Base-by-base conservation (phyloP, 148 eudicot species). In the Limonium bicolor region DNA sequence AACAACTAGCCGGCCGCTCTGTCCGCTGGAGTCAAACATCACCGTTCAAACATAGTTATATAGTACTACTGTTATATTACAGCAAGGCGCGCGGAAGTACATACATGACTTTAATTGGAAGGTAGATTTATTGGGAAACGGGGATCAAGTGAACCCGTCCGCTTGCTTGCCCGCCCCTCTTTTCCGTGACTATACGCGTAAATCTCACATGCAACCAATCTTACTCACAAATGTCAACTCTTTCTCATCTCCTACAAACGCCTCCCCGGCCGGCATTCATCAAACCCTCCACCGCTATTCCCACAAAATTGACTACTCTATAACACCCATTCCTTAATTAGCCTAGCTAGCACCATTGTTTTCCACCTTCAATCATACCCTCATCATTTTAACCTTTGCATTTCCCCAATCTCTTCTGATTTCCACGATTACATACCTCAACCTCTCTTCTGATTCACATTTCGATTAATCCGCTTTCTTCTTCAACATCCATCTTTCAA, bases 171-270 rank as follows among this genome's bases (percentile, higher is more conserved):
- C n/a, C 34, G 8, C 8, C n/a, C 34, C 34, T 30, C n/a, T 9
- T 30, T 7, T 30, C 1, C 34, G 34, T n/a, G n/a, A 7, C n/a
- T n/a, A n/a, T 7, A 30, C 34, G 34, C 34, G 34, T 9, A 30
- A 30, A 11, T 27, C 21, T 31, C 26, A 17, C 16, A 48, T 48
- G 40, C 38, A 31, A 48, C 36, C 50, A 32, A 32, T 2, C 38
- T 28, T 26, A 48, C 9, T 31, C 54, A n/a, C n/a, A 38, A 11
- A 50, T 36, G 20, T 50, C 39, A 11, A 35, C 19, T 16, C 16
- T 26, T 36, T 13, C 42, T 6, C 11, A 41, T n/a, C 24, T 18
- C 22, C 34, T 12, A 0, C 21, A 4, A 7, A 12, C 9, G 23
- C 26, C 42, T 12, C n/a, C 14, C 3, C n/a, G 21, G 0, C 39